Base-by-base conservation (phyloP, 345 rosid species). In the Acer negundo region DNA sequence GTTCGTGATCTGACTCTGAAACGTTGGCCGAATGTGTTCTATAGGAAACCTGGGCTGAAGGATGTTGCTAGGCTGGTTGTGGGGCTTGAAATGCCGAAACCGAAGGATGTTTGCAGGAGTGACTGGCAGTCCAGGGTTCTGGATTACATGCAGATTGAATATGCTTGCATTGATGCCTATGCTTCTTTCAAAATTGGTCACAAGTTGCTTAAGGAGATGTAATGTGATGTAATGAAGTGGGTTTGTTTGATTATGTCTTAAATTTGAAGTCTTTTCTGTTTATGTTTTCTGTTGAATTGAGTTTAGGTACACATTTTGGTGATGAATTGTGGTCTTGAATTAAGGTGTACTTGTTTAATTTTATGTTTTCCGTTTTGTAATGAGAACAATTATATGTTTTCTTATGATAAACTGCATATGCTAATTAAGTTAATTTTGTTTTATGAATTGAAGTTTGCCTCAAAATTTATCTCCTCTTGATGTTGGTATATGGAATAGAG, bases 101-200 rank as follows among this genome's bases (percentile, higher is more conserved):
- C 81, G 0, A 9, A 0, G 13, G 31, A 74, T 53, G 64, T 85
- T 6, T 10, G 23, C 38, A 22, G 24, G 77, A 71, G 87, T 47
- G 77, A 83, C 51, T 87, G 89, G 87, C 79, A 84, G 70, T 67
- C 75, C 0, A 71, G 88, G 23, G 69, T 62, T 35, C 83, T 84
- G 3, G 42, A 31, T 35, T 46, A 23, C 19, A 23, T 13, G n/a
- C 86, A 67, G 77, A 78, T 83, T 63, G 79, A 82, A 16, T 85
- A 75, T 84, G 85, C 84, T 40, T 4, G 80, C n/a, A 78, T 85
- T 68, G 87, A 83, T 67, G 83, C 83, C 17, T 79, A 69, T 80
- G 85, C 84, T 74, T 83, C 85, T 6, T 82, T 31, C 67, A 62
- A 66, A 67, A 72, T 82, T 46, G 83, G 81, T 15, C 62, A 65